phyloP scores from a whole-genome alignment of 2,329 filamentous ascomycete species.

The Aspergillus costaricaensis region DNA sequence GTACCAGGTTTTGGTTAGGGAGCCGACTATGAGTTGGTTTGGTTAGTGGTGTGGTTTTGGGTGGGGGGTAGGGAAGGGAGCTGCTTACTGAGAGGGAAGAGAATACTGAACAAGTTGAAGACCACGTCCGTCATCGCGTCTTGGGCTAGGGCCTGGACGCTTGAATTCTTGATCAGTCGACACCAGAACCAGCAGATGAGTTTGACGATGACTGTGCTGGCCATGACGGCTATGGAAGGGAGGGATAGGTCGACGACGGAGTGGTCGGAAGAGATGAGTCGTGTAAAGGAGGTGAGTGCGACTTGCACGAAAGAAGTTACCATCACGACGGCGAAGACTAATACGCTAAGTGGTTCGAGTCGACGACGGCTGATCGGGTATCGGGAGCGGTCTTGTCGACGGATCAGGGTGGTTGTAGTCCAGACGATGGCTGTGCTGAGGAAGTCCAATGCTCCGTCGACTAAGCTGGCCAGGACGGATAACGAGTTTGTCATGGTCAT shows the following conservation, averaged over 20 bases:
- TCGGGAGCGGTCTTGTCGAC: slow-evolving; percentile 61
- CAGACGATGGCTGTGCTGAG: slow-evolving; percentile 66
- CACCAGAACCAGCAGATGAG: slow-evolving; percentile 84
- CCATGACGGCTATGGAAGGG: slow-evolving; percentile 78
- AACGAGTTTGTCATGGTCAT: slow-evolving; percentile 72
- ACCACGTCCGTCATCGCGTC: slow-evolving; percentile 76
- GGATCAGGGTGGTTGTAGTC: slow-evolving; percentile 61
- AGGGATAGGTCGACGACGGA: slow-evolving; percentile 71
- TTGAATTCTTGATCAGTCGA: slow-evolving; percentile 80
- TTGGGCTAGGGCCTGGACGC: slow-evolving; percentile 75
- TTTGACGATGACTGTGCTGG: slow-evolving; percentile 78
- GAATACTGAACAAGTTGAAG: slow-evolving; percentile 86
- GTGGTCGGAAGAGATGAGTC: slow-evolving; percentile 60
- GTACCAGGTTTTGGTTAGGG: slow-evolving; percentile 53
- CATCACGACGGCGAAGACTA: slow-evolving; percentile 68
- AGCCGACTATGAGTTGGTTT: slow-evolving; percentile 32
- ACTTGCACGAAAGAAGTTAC: slow-evolving; percentile 66
- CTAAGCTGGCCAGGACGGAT: slow-evolving; percentile 65
- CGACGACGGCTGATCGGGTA: slow-evolving; percentile 65
- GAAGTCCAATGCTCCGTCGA: slow-evolving; percentile 67
- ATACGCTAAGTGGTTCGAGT: slow-evolving; percentile 66
- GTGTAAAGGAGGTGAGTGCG: slow-evolving; percentile 61
- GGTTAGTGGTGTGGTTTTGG: background rate
- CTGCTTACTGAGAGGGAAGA: too few species aligned
- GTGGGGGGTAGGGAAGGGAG: too few species aligned